These are phyloP conservation scores for Coemansia sp. DNA, from an alignment of 192 early-diverging fungal genomes.

Conservation along the genomic window DNA sequence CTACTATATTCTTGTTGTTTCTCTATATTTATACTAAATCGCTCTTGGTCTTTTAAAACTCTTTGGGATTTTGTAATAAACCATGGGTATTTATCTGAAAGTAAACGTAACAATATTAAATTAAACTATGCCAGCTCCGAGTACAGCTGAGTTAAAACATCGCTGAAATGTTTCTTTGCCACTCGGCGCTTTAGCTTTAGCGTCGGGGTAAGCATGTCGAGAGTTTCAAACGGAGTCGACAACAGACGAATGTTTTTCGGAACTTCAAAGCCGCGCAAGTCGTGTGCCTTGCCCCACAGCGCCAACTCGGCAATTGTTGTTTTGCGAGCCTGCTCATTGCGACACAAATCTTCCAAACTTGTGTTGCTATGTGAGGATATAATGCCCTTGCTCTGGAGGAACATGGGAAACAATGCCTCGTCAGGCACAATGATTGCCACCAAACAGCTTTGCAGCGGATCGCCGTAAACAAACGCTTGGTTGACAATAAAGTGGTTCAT, in stretches of 20 bases:
- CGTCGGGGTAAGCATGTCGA: slow-evolving; percentile 80
- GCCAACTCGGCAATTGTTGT: slow-evolving; percentile 60
- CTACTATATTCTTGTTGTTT: too few relatives aligned
- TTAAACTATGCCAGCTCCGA: slow-evolving; percentile 43
- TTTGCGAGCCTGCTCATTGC: slow-evolving; percentile 58
- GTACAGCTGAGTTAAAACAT: slow-evolving; percentile 62
- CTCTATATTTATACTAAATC: too few relatives aligned
- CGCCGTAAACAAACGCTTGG: slow-evolving; percentile 79
- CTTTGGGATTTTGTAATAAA: too few relatives aligned
- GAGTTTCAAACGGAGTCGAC: slow-evolving; percentile 69
- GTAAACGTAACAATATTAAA: not conserved
- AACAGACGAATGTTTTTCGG: slow-evolving; percentile 69
- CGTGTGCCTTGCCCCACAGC: slow-evolving; percentile 60
- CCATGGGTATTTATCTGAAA: too few relatives aligned
- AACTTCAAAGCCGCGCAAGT: slow-evolving; percentile 69
- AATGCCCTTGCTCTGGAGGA: slow-evolving; percentile 56
- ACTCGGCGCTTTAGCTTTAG: slow-evolving; percentile 64
- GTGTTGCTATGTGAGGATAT: slow-evolving; percentile 32
- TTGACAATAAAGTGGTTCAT: slow-evolving; percentile 60
- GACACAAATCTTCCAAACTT: slow-evolving; percentile 62
- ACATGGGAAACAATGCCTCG: slow-evolving; percentile 55
- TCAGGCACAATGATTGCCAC: slow-evolving; percentile 81
- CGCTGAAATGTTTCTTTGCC: slow-evolving; percentile 55
- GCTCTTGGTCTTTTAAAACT: too few relatives aligned
- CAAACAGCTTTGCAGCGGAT: slow-evolving; percentile 68